These are phyloP conservation scores for Euclidium syriacum DNA, from an alignment of 345 rosid species.

Conservation along the genomic window DNA sequence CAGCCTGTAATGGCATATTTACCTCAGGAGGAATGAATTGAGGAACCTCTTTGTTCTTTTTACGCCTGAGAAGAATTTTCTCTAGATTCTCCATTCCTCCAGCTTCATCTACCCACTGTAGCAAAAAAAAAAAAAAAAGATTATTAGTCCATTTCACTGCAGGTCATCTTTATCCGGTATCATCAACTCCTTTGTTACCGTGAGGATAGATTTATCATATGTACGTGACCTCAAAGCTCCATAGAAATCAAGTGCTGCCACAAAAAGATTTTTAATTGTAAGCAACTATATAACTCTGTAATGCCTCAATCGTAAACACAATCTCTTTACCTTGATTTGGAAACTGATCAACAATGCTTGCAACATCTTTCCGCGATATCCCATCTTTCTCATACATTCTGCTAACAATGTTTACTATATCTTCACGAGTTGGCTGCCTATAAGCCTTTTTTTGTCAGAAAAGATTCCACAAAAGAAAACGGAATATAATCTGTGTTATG, in stretches of 20 bases:
- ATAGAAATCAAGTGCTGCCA: conserved; percentile 86
- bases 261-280: conserved; percentile 3
- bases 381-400: conserved; percentile 93
- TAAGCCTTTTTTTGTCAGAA: not conserved
- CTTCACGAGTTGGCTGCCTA: conserved; percentile 94
- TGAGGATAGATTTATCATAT: conserved; percentile 75
- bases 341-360: conserved; percentile 58
- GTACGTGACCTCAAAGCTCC: conserved; percentile 93
- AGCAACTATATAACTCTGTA: not conserved
- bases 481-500: not conserved
- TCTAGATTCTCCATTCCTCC: conserved; percentile 79
- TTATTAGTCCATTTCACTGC: conserved; percentile 11
- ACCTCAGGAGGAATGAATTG: conserved; percentile 79
- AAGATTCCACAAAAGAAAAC: not conserved
- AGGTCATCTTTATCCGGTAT: not conserved
- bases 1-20: conserved; percentile 2
- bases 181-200: too few species aligned
- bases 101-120: conserved; percentile 78
- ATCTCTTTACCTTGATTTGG: conserved; percentile 75
- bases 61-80: conserved; percentile 53
- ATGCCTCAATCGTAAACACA: not conserved
- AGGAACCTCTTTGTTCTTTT: conserved; percentile 53
- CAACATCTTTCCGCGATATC: conserved; percentile 58
- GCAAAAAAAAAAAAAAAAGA: conserved; percentile 14
- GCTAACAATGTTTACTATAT: conserved; percentile 73